Conservation (phyloP, 148 eudicot genomes). For the Arctostaphylos glauca region DNA sequence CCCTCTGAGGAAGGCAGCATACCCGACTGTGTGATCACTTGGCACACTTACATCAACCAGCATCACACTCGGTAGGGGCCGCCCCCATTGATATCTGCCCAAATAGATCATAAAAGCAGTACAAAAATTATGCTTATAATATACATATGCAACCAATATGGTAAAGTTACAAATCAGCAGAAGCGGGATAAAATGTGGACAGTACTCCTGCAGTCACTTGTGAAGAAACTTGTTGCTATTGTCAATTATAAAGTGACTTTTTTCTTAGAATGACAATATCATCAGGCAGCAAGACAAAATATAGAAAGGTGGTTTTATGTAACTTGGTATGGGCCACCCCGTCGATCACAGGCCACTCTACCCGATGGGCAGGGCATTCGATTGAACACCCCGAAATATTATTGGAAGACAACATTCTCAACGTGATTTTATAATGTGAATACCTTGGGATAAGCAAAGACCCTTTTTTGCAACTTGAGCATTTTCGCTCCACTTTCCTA, state of each 20-base stretch:
- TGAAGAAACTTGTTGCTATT: neutral
- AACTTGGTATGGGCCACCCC: conserved; percentile 19
- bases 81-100: neutral
- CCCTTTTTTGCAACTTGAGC: no score
- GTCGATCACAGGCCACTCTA: neutral
- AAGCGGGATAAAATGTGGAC: neutral
- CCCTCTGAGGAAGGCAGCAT: conserved; percentile 26
- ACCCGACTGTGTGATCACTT: conserved; percentile 13
- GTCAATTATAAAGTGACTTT: neutral
- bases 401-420: neutral
- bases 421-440: neutral
- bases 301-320: neutral
- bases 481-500: no score
- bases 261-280: conserved; percentile 9
- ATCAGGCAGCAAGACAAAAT: neutral
- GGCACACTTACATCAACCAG: conserved; percentile 18
- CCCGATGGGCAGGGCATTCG: neutral
- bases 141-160: neutral
- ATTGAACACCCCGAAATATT: neutral
- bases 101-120: neutral
- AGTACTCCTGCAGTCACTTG: neutral
- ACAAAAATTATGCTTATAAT: neutral
- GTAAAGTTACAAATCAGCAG: neutral
- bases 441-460: no score
- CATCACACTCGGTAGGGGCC: conserved; percentile 34